Base-by-base conservation (phyloP, 306 rosid species). In the Cicer pinnatifidum region DNA sequence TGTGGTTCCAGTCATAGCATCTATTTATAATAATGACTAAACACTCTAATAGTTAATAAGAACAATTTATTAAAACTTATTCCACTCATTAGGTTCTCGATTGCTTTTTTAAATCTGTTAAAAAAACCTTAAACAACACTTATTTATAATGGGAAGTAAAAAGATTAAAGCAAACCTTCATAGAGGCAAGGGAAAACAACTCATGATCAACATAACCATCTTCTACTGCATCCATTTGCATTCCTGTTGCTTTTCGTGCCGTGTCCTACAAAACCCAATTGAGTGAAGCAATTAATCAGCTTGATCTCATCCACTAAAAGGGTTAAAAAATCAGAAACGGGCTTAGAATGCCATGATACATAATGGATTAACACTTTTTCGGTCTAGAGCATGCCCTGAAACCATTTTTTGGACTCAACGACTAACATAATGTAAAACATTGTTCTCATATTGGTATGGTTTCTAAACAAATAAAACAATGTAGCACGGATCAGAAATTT, bases 161-260 rank as follows among this genome's bases (percentile, higher is more conserved):
- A 58, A 19, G 40, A 53, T 40, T 44, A 82, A 40, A 56, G 47
- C 65, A 86, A 80, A 93, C 99, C 99, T 94, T 94, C 46, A 94
- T 94, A 69, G 94, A 64, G 70, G 97, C 60, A 80, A 94, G 96
- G 20, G 97, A 87, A 84, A 94, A 94, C 77, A 94, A 63, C 72
- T 90, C 94, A 28, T 78, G 78, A 75, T 94, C 99, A 57, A 78
- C 70, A 69, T 89, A 91, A 67, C 90, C 86, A 61, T 91, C 99
- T 62, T 89, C 95, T 59, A 84, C 19, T 61, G 87, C 99, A 80
- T 94, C 97, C 69, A 82, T 84, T 82, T 94, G 96, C 90, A 78
- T 86, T 74, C 98, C 97, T 11, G 90, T 86, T 63, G 98, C 93
- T 80, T 91, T 92, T 16, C 96, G 89, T 4, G 79, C 86, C 88